Base-by-base conservation (phyloP, 768 basidiomycete genomes). In the Daedaleopsis sinensis region DNA sequence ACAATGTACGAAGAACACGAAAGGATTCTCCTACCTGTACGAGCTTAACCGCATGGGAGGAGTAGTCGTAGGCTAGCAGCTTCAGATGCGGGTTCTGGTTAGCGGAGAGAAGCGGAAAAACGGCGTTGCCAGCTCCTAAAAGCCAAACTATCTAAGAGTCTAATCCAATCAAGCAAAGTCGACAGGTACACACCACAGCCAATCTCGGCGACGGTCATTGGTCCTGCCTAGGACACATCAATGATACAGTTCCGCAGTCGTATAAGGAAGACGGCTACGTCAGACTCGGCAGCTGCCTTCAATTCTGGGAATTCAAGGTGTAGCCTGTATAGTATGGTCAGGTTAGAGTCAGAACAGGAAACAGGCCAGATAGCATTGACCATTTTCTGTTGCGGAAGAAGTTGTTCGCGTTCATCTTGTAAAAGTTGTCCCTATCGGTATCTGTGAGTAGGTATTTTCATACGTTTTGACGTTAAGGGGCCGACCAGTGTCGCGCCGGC, bases 331-430 rank as follows among this genome's bases (percentile, higher is more conserved):
- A 19, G 42, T 50, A 18, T 5, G 6, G 32, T 19, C 32, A 32
- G n/a, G n/a, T 38, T 21, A 13, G n/a, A n/a, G n/a, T 1, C 38
- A 50, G 18, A 15, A 32, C 23, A 57, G 73, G 6, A 70, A 13
- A 24, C 12, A 6, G 27, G 27, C 27, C 27, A 32, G 27, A 15
- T 23, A 21, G 15, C 0, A n/a, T 2, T 21, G 8, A 86, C 90
- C 97, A 99, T 78, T 94, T 92, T 59, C 97, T 82, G 74, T 98
- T 88, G 43, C 92, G 89, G 79, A 98, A 99, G 76, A 99, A 98
- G 66, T 96, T 95, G 70, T 77, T 83, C 21, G 85, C 80, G 63
- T 96, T 95, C 55, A 80, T 81, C 68, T 90, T 89, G 80, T 99
- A 98, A 69, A 98, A 98, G 57, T 87, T 87, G 71, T 98, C 92